Conservation (phyloP, 805 yeast genomes). For the Candida nonsorbophila region DNA sequence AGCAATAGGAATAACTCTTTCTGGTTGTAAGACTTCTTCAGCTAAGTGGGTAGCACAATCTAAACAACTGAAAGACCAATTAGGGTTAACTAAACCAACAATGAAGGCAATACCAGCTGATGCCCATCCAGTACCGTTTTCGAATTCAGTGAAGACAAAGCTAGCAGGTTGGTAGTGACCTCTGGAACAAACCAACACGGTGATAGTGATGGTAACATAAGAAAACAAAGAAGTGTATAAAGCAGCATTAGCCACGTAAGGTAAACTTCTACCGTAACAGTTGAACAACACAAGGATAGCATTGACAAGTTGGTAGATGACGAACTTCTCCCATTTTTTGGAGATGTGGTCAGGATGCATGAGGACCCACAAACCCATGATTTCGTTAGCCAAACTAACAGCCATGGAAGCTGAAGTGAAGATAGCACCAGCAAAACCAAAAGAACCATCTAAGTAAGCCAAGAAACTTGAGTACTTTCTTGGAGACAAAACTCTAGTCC, state of each 20-base stretch:
- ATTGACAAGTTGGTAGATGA: constrained; percentile 31
- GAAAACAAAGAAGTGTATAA: constrained; percentile 31
- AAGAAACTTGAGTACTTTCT: constrained; percentile 40
- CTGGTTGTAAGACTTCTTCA: constrained; percentile 35
- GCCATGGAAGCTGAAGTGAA: constrained; percentile 60
- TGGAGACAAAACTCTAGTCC: constrained; percentile 55
- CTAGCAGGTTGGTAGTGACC: constrained; percentile 25
- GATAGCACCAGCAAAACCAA: constrained; percentile 57
- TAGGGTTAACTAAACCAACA: constrained; percentile 33
- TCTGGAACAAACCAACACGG: constrained; percentile 33
- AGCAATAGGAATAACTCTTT: constrained; percentile 34
- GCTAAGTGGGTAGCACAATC: constrained; percentile 39
- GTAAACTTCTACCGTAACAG: constrained; percentile 31
- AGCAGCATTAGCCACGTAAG: constrained; percentile 27
- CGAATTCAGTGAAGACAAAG: constrained; percentile 16
- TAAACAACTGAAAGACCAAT: constrained; percentile 35
- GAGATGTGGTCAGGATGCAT: constrained; percentile 27
- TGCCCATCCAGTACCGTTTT: constrained; percentile 21
- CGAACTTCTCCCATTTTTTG: constrained; percentile 31
- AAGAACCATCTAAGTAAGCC: constrained; percentile 57
- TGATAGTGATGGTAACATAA: constrained; percentile 28
- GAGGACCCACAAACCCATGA: constrained; percentile 48
- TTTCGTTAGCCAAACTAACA: constrained; percentile 45
- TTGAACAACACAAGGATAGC: constrained; percentile 26
- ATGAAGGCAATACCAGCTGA: constrained; percentile 31